A percentile compares a stretch with the other conserved stretches of the same genome.
Conservation (phyloP, 257 asterid genomes). For the Solanum virginianum region DNA sequence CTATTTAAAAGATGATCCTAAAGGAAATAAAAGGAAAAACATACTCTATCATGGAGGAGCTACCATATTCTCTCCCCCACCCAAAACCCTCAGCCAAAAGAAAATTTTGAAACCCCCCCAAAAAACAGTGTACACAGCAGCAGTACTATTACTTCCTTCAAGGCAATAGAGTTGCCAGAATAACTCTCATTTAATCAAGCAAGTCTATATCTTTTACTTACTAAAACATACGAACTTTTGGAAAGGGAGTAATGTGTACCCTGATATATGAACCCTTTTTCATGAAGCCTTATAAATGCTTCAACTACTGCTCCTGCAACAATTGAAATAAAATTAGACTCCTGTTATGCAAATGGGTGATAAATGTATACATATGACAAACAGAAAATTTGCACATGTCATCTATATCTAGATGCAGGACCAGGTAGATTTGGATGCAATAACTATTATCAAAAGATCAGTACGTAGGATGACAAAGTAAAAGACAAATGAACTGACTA, state of each 20-base stretch:
- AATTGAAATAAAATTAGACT: conserved; percentile 6
- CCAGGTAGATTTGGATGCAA: neutral
- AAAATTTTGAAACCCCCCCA: neutral
- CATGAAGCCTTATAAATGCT: conserved; percentile 94
- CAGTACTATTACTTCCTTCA: neutral
- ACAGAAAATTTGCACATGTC: neutral
- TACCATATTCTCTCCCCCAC: neutral
- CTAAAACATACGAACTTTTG: neutral
- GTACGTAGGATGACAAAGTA: neutral
- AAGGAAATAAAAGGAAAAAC: neutral
- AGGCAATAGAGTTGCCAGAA: neutral
- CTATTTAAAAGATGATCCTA: neutral
- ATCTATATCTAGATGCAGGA: neutral
- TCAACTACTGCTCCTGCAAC: conserved; percentile 85
- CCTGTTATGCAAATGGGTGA: neutral
- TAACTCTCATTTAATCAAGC: neutral
- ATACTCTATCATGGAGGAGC: neutral
- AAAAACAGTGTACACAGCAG: neutral
- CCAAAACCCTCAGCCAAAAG: neutral
- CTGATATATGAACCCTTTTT: conserved; percentile 93
- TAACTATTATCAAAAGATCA: neutral
- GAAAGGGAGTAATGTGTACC: conserved; percentile 28
- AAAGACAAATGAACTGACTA: neutral
- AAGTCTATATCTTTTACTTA: neutral
- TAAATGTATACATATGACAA: neutral